phyloP scores from a whole-genome alignment of 768 basidiomycete genomes.

The Suillus americanus region DNA sequence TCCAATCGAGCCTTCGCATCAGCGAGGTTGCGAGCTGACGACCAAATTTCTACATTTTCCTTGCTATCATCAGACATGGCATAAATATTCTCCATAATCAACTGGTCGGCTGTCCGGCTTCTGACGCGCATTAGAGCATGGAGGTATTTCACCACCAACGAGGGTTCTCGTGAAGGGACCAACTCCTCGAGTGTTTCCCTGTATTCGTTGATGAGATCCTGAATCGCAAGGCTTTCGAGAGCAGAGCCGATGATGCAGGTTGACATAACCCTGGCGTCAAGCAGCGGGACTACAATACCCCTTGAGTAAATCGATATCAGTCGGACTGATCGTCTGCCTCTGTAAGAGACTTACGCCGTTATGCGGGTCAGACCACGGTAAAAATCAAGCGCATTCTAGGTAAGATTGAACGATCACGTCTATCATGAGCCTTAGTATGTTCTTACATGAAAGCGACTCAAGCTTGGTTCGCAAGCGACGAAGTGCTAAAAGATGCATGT shows the following conservation, averaged over 20 bases:
- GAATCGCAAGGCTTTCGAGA: conserved; percentile 1
- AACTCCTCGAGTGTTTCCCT: background rate
- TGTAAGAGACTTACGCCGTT: conserved; percentile 1
- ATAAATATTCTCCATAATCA: conserved; percentile 7
- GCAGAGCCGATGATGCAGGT: conserved; percentile 2
- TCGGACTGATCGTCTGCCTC: too few relatives aligned
- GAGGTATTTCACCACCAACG: conserved; percentile 1
- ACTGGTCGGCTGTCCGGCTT: background rate
- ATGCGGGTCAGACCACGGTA: conserved; percentile 6
- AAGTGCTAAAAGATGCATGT: conserved; percentile 40
- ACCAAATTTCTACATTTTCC: conserved; percentile 6
- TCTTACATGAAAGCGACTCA: conserved; percentile 4
- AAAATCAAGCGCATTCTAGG: conserved; percentile 1
- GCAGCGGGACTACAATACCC: background rate
- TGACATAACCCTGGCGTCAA: conserved; percentile 1
- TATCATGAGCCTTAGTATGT: background rate
- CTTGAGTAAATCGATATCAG: background rate
- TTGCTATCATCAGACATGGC: background rate
- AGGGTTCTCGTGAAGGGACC: background rate
- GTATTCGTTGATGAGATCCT: conserved; percentile 1
- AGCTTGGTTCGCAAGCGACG: conserved; percentile 51
- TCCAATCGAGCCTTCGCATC: conserved; percentile 5
- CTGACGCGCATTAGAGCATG: background rate
- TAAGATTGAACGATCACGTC: background rate
- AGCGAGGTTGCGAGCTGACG: background rate